Conservation (phyloP, 164 flowering plant species). For the Malania oleifera region DNA sequence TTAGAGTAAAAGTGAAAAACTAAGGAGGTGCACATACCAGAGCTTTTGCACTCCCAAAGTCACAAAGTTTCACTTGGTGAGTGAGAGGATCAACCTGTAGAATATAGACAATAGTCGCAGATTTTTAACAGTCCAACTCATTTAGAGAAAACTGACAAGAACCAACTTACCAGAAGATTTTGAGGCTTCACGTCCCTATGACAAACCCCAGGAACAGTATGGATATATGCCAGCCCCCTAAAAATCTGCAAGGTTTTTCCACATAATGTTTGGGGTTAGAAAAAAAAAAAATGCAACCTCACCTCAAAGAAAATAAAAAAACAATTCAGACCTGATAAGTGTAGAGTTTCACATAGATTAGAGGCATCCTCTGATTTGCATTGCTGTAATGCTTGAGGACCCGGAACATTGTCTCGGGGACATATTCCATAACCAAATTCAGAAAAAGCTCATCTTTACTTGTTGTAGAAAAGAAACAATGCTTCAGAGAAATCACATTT, state of each 20-base stretch:
- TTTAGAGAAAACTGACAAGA: neutral
- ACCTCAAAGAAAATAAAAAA: neutral
- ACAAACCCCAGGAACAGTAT: constrained; percentile 54
- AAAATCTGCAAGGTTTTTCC: constrained; percentile 50
- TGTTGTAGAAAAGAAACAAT: constrained; percentile 93
- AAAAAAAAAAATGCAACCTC: neutral
- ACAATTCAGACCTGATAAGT: constrained; percentile 55
- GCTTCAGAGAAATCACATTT: constrained; percentile 80
- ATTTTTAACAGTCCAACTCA: constrained; percentile 4
- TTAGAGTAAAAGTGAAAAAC: too few relatives aligned
- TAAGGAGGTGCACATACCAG: constrained; percentile 31
- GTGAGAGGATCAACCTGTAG: constrained; percentile 84
- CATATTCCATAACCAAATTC: constrained; percentile 93
- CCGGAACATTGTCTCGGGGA: constrained; percentile 80
- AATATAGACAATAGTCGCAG: neutral
- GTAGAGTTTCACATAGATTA: constrained; percentile 84
- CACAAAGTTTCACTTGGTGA: constrained; percentile 92
- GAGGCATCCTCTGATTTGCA: constrained; percentile 88
- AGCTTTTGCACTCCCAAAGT: constrained; percentile 95
- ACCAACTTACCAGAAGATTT: constrained; percentile 67
- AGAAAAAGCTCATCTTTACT: constrained; percentile 83
- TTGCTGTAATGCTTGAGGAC: constrained; percentile 76
- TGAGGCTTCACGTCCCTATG: constrained; percentile 90
- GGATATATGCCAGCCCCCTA: constrained; percentile 85
- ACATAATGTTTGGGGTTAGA: neutral